Conservation (phyloP, 192 early-diverging fungal species). For the Rhizoclosmatium globosum region DNA sequence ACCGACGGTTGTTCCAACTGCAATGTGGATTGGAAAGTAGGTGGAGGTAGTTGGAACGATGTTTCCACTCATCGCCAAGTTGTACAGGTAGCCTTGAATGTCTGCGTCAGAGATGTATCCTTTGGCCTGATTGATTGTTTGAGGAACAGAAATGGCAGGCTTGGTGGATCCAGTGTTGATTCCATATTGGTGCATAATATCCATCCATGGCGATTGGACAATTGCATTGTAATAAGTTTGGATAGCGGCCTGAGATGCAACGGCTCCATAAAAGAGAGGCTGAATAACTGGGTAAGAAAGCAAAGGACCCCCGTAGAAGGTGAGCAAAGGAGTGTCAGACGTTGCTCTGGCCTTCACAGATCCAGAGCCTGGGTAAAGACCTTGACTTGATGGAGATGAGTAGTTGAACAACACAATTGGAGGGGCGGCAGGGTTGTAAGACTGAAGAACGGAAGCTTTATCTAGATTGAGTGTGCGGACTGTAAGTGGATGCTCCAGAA, state of each 20-base stretch:
- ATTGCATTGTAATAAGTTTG: not conserved
- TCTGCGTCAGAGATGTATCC: not conserved
- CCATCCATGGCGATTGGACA: not conserved
- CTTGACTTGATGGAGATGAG: too few relatives aligned
- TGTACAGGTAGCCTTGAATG: not conserved
- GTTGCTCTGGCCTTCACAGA: too few relatives aligned
- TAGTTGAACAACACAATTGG: too few relatives aligned
- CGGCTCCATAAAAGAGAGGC: not conserved
- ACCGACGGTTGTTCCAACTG: not conserved
- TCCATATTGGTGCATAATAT: not conserved
- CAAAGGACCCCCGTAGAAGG: not conserved
- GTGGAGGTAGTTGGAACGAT: not conserved
- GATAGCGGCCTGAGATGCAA: not conserved
- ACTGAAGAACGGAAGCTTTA: too few relatives aligned
- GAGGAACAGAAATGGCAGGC: not conserved
- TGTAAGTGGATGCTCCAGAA: too few relatives aligned
- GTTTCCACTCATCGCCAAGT: not conserved
- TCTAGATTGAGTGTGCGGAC: too few relatives aligned
- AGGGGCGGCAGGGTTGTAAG: too few relatives aligned
- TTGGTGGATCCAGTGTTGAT: not conserved
- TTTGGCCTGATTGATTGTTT: not conserved
- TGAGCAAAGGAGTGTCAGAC: not conserved
- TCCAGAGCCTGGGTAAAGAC: too few relatives aligned
- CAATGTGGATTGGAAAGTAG: constrained; percentile 9
- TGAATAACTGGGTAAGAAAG: not conserved